Evolutionary conservation across 2,329 filamentous ascomycete species (phyloP), one percentile per base, ranked within the genome.

Genomic region (Fusarium pilosicola): DNA sequence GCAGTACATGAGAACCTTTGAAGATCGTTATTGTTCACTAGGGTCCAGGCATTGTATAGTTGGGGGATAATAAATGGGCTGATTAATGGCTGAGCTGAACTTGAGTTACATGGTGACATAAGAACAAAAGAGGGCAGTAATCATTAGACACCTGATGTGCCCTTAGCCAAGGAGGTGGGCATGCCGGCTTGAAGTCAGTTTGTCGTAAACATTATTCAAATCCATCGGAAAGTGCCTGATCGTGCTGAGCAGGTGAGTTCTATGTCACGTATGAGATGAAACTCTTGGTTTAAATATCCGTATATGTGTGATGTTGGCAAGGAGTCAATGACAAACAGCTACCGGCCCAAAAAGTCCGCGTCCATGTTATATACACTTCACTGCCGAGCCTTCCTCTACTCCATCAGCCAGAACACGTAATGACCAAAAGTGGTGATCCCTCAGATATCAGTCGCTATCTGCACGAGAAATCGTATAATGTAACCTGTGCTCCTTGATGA

Each of bases 251-350:
- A 39, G 7, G 38, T 7, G 7, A 39, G 11, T 7, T 22, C 3
- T 39, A 3, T 20, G 11, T 13, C 6, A 39, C 20, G 17, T 34
- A 34, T 17, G 7, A 9, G 32, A 34, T 34, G 7, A 34, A 34
- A 9, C 14, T 15, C 14, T 14, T 34, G 14, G 14, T 34, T 34
- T 34, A 7, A 34, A 34, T 8, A 34, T 34, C 32, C 13, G 3
- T n/a, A n/a, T n/a, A n/a, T n/a, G n/a, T n/a, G n/a, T 5, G 1
- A 11, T 11, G 3, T 0, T 22, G 13, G 2, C 6, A 22, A 11
- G 10, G 8, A 30, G 14, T 4, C 20, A 30, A 12, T 48, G 10
- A 5, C 6, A 30, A 30, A 46, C 8, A 20, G 10, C 45, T 22
- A 9, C 26, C 0, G 14, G 45, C 4, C 12, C 4, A 7, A 17